Evolutionary conservation across 2,329 filamentous ascomycete species (phyloP), one percentile per base, ranked within the genome.

Genomic region (Paracamarosporium sp.): DNA sequence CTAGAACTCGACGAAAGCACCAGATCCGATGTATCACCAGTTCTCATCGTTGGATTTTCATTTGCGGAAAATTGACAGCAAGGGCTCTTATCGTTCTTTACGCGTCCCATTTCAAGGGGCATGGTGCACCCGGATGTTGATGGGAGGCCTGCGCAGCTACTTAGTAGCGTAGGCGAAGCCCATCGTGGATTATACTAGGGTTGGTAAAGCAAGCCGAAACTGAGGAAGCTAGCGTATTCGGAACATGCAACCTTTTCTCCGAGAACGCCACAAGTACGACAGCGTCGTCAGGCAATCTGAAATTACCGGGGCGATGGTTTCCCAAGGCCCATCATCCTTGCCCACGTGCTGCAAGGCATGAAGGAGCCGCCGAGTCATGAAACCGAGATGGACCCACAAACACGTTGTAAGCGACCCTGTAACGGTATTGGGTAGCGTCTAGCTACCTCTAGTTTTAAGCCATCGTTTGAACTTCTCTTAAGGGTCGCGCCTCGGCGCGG

Each of bases 311-410:
- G n/a, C 25, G 13, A 13, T 11, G 3, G 11, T 31, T 20, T 46
- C 43, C 27, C 43, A 46, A 31, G 27, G 43, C 22, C 15, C 7
- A 17, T 11, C 13, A 30, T 9, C 41, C 25, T 12, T 4, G 41
- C 20, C 24, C 15, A 20, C 43, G 20, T 15, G 12, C 43, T 31
- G 43, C 17, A 46, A 46, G 15, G 43, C 43, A 24, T 24, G 15
- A 31, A 44, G 24, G 40, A 44, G n/a, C n/a, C 25, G 43, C 43
- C 43, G 43, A 46, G 43, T 46, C 43, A 46, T 46, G 43, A 46
- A 46, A 46, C 22, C 24, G 40, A 25, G 2, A 13, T 44, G 20
- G 40, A 44, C 43, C 43, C 43, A 15, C 43, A 30, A 13, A 46
- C 43, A 15, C 11, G 43, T 25, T 31, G 28, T 11, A 31, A 17